Evolutionary conservation across 768 basidiomycete genomes (phyloP).

Genomic region (Lactarius evosmus): DNA sequence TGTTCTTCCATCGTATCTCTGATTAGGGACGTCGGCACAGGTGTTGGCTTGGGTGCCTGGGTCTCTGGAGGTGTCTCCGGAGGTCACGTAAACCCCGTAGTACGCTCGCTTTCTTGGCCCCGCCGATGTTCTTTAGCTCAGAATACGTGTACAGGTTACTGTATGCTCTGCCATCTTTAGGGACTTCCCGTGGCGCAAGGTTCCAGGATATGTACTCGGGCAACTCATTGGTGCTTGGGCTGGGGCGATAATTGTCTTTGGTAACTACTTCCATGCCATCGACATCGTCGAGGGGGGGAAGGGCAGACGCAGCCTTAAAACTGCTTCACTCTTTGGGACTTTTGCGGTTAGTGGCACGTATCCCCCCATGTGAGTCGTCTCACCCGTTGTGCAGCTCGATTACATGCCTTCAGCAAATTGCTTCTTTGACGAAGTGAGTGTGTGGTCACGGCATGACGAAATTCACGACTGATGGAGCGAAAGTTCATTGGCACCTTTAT

Average conservation of each 20-base stretch:
- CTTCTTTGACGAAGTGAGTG: constrained; percentile 46
- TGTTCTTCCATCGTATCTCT: not conserved
- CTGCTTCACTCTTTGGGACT: constrained; percentile 57
- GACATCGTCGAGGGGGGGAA: constrained; percentile 57
- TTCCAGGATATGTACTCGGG: constrained; percentile 62
- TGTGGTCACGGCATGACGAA: not conserved
- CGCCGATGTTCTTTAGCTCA: not conserved
- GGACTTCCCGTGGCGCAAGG: constrained; percentile 77
- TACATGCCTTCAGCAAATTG: constrained; percentile 44
- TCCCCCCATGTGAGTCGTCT: constrained; percentile 9
- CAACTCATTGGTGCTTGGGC: constrained; percentile 60
- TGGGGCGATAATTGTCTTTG: constrained; percentile 58
- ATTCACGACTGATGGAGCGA: not conserved
- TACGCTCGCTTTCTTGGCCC: not conserved
- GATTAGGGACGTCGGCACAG: constrained; percentile 30
- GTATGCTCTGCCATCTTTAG: constrained; percentile 65
- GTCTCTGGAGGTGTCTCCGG: constrained; percentile 63
- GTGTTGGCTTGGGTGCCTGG: constrained; percentile 67
- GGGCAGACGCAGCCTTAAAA: constrained; percentile 53
- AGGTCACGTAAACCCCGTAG: constrained; percentile 51
- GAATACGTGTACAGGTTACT: constrained; percentile 48
- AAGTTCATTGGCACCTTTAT: constrained; percentile 57
- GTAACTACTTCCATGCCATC: constrained; percentile 65
- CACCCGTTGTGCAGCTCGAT: constrained; percentile 31
- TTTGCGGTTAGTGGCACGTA: constrained; percentile 47